Conservation (phyloP, 2,329 filamentous ascomycete species). For the Epichloe typhina region DNA sequence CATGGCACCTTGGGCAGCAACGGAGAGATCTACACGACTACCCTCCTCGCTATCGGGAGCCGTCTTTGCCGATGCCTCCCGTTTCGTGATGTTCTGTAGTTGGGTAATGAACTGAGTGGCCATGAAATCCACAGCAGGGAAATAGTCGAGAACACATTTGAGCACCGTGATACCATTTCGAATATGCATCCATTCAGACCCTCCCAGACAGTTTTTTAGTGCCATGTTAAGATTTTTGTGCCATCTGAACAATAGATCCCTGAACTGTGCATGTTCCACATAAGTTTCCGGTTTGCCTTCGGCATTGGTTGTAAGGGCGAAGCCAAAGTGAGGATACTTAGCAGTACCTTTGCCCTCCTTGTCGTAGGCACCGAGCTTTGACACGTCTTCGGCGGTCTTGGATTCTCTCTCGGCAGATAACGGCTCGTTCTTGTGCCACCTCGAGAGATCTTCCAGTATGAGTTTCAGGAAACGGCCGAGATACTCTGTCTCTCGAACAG, state of each 20-base stretch:
- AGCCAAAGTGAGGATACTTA: slow-evolving; percentile 55
- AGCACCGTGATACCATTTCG: slow-evolving; percentile 87
- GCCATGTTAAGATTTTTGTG: slow-evolving; percentile 71
- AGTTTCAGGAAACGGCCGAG: slow-evolving; percentile 84
- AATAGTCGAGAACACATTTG: slow-evolving; percentile 66
- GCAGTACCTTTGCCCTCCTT: slow-evolving; percentile 51
- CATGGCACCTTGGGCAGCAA: slow-evolving; percentile 58
- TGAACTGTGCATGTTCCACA: slow-evolving; percentile 76
- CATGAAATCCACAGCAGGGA: slow-evolving; percentile 85
- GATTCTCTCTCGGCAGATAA: slow-evolving; percentile 28
- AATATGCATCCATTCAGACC: slow-evolving; percentile 93
- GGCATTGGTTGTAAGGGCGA: slow-evolving; percentile 58
- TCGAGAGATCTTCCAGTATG: slow-evolving; percentile 62
- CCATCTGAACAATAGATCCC: slow-evolving; percentile 77
- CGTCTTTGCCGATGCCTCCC: slow-evolving; percentile 40
- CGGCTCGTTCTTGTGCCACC: slow-evolving; percentile 69
- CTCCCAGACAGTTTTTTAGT: slow-evolving; percentile 69
- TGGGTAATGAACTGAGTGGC: slow-evolving; percentile 53
- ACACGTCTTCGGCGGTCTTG: slow-evolving; percentile 26
- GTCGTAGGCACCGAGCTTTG: slow-evolving; percentile 64
- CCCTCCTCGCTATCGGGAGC: slow-evolving; percentile 38
- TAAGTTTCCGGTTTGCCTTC: slow-evolving; percentile 54
- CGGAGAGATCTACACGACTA: slow-evolving; percentile 58
- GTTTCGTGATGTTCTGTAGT: slow-evolving; percentile 50
- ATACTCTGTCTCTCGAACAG: slow-evolving; percentile 81